These are phyloP conservation scores for Entomortierella chlamydospora DNA, from an alignment of 192 early-diverging fungal species.

Conservation along the genomic window DNA sequence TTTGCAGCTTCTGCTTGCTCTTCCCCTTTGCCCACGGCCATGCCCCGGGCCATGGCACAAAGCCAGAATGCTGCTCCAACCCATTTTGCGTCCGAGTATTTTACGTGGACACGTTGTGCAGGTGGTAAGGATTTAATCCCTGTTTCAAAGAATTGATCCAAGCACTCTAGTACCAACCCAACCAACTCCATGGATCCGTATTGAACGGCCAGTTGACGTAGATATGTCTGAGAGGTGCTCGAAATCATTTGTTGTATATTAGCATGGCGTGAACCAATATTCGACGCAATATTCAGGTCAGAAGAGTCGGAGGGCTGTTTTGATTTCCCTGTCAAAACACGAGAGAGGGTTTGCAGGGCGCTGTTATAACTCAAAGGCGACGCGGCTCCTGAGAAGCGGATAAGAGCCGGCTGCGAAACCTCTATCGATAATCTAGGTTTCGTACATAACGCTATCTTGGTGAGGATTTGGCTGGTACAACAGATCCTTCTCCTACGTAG, in stretches of 20 bases:
- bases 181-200: constrained; percentile 47
- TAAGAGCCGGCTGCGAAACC: constrained; percentile 22
- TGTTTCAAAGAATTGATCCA: constrained; percentile 33
- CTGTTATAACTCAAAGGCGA: constrained; percentile 17
- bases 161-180: constrained; percentile 24
- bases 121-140: constrained; percentile 31
- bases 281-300: neutral
- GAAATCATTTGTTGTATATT: constrained; percentile 6
- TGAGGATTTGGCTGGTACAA: neutral
- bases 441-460: neutral
- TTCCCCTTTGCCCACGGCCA: constrained; percentile 8
- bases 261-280: constrained; percentile 1
- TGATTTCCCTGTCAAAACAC: constrained; percentile 18
- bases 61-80: constrained; percentile 44
- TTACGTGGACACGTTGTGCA: constrained; percentile 29
- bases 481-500: too few relatives aligned
- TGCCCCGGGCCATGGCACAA: constrained; percentile 41
- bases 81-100: constrained; percentile 43
- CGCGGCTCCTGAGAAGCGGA: constrained; percentile 27
- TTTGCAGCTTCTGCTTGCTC: neutral
- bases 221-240: neutral
- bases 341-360: constrained; percentile 13
- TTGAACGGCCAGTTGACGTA: constrained; percentile 33
- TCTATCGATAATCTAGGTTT: constrained; percentile 29
- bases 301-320: neutral